Percentiles rank a stretch among this genome's conserved stretches.
Evolutionary conservation across 2,329 filamentous ascomycete species (phyloP).

Genomic region (Magnaporthiopsis incrustans): DNA sequence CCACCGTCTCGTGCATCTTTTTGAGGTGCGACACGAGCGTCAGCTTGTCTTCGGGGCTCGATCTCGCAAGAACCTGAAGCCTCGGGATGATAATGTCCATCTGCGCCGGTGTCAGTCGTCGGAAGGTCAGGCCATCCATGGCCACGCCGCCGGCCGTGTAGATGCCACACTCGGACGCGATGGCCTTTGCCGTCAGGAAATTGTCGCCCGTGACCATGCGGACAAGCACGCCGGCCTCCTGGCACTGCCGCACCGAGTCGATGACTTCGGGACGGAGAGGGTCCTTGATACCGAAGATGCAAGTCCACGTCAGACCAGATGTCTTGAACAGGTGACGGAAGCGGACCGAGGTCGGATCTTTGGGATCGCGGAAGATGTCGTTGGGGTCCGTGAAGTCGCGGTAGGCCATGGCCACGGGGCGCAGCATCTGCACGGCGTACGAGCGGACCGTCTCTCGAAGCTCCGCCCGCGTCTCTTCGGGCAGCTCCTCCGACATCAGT

Average conservation of each 20-base stretch:
- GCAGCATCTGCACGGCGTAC: conserved; percentile 25
- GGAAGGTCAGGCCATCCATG: conserved; percentile 53
- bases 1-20: conserved; percentile 25
- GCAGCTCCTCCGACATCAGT: neutral
- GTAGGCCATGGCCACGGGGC: conserved; percentile 56
- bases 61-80: conserved; percentile 44
- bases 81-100: conserved; percentile 43
- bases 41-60: conserved; percentile 43
- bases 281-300: conserved; percentile 63
- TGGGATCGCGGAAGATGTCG: conserved; percentile 49
- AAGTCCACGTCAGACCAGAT: conserved; percentile 54
- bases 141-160: conserved; percentile 36
- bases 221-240: conserved; percentile 47
- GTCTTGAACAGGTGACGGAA: conserved; percentile 50
- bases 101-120: conserved; percentile 35
- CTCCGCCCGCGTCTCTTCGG: neutral
- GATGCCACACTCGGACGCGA: conserved; percentile 49
- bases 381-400: conserved; percentile 59
- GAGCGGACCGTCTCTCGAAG: conserved; percentile 4
- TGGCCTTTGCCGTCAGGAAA: conserved; percentile 48
- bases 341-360: conserved; percentile 44
- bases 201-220: conserved; percentile 59
- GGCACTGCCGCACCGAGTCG: conserved; percentile 45
- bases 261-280: conserved; percentile 59
- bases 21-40: conserved; percentile 41